Conservation (phyloP, 1,284 basidiomycete species). For the Fomitopsis schrenkii region DNA sequence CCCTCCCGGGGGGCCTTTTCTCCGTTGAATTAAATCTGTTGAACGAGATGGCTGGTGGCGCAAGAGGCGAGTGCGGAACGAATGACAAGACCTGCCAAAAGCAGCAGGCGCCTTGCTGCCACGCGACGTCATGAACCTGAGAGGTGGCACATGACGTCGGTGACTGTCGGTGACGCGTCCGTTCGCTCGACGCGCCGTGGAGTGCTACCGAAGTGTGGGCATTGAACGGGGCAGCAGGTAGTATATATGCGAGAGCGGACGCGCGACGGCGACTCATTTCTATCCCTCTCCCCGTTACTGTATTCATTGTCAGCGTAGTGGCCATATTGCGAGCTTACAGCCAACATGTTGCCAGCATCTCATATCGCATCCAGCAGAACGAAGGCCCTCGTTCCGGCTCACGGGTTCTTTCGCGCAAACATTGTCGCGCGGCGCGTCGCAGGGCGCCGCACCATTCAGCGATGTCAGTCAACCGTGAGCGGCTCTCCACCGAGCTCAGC, state of each 20-base stretch:
- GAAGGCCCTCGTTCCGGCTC: background rate
- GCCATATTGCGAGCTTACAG: background rate
- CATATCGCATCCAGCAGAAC: background rate
- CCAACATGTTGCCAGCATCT: background rate
- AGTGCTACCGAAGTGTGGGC: background rate
- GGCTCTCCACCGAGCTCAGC: background rate
- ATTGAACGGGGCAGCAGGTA: background rate
- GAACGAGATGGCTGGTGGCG: background rate
- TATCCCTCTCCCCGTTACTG: background rate
- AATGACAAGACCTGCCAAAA: background rate
- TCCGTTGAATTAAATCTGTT: too few relatives aligned
- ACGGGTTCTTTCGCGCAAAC: background rate
- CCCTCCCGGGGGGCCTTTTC: too few relatives aligned
- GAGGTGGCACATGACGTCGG: background rate
- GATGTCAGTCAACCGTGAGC: background rate
- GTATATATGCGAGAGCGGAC: background rate
- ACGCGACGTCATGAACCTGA: background rate
- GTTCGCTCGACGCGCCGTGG: background rate
- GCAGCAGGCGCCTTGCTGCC: background rate
- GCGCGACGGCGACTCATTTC: background rate
- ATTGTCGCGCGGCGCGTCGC: background rate
- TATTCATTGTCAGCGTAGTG: background rate
- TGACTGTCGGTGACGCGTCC: slow-evolving; percentile 1
- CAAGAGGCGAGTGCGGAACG: background rate
- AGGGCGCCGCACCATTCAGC: background rate